Evolutionary conservation across 1,284 basidiomycete species (phyloP).

Genomic region (Moesziomyces antarcticus): DNA sequence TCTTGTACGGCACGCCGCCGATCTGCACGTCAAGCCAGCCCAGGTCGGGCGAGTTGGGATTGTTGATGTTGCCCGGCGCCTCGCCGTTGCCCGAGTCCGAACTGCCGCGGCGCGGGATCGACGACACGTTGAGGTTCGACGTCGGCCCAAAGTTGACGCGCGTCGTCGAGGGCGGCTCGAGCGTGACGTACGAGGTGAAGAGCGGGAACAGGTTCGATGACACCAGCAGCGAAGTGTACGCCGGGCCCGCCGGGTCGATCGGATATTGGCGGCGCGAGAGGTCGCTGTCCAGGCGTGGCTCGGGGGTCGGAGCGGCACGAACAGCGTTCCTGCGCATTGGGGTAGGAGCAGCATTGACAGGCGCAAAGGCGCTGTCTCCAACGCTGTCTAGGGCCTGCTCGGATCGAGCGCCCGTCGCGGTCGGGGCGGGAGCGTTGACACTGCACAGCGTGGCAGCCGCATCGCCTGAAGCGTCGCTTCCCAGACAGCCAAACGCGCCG

Average conservation of each 20-base stretch:
- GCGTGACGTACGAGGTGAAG: conserved; percentile 37
- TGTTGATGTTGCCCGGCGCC: conserved; percentile 47
- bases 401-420: conserved; percentile 2
- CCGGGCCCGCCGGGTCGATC: not conserved
- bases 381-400: not conserved
- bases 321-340: not conserved
- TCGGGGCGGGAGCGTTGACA: conserved; percentile 12
- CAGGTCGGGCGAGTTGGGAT: conserved; percentile 47
- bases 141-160: conserved; percentile 38
- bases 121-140: conserved; percentile 30
- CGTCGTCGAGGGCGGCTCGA: conserved; percentile 22
- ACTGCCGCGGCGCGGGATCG: conserved; percentile 17
- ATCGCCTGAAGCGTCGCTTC: not conserved
- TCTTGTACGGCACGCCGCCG: conserved; percentile 51
- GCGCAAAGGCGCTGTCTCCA: conserved; percentile 2
- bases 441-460: conserved; percentile 33
- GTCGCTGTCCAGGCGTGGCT: conserved; percentile 2
- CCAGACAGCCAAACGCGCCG: conserved; percentile 42
- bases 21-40: conserved; percentile 53
- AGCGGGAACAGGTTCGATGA: conserved; percentile 38
- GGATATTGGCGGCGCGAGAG: conserved; percentile 16
- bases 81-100: conserved; percentile 40
- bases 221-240: not conserved
- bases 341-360: conserved; percentile 6
- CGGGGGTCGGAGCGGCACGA: conserved; percentile 16